Conservation (phyloP, 176 grass and related monocot genomes). For the Ensete glaucum region DNA sequence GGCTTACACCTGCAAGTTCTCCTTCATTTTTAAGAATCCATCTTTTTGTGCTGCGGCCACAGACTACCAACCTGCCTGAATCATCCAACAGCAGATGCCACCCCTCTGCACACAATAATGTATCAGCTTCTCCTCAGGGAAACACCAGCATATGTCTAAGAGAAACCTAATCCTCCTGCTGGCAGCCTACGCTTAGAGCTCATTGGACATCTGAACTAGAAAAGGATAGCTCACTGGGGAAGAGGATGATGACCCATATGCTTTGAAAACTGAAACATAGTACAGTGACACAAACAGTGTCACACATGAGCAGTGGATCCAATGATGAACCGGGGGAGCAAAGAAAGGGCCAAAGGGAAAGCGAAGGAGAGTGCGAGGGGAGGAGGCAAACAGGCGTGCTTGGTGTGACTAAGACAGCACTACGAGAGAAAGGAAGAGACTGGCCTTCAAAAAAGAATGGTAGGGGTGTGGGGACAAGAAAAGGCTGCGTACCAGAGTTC, state of each 20-base stretch:
- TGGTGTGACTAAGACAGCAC: constrained; percentile 3
- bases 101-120: too few relatives aligned
- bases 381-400: not conserved
- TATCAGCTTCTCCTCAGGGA: not conserved
- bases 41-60: too few relatives aligned
- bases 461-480: not conserved
- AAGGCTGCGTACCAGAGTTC: not conserved
- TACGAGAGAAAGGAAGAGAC: not conserved
- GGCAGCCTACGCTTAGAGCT: not conserved
- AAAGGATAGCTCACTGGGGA: not conserved
- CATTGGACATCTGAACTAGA: not conserved
- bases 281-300: not conserved
- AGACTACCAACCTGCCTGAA: too few relatives aligned
- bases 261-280: not conserved
- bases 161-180: not conserved
- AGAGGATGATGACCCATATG: too few relatives aligned
- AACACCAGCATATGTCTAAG: not conserved
- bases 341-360: not conserved
- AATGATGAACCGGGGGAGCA: not conserved
- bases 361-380: not conserved
- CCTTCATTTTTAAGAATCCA: too few relatives aligned
- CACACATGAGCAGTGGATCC: not conserved
- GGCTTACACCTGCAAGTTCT: too few relatives aligned
- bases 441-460: not conserved
- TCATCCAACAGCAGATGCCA: too few relatives aligned